These are phyloP conservation scores for Handroanthus guayacan DNA, from an alignment of 257 asterid species.

Conservation along the genomic window DNA sequence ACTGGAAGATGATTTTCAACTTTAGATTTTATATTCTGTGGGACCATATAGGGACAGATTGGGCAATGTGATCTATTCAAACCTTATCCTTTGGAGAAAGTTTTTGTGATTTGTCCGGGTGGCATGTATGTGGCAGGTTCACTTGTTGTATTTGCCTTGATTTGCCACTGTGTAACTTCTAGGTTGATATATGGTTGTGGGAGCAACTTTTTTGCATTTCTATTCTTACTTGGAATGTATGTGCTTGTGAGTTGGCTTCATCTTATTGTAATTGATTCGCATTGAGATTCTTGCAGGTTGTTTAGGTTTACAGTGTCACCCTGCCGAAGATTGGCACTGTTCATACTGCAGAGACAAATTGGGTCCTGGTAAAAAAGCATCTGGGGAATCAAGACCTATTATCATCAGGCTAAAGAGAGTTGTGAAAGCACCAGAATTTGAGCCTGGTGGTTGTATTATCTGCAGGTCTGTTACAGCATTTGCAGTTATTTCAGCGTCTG, in stretches of 20 bases:
- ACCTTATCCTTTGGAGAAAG: background rate
- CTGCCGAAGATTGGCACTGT: slow-evolving; percentile 77
- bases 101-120: slow-evolving; percentile 2
- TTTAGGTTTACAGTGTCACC: slow-evolving; percentile 66
- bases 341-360: slow-evolving; percentile 76
- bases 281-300: slow-evolving; percentile 71
- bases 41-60: background rate
- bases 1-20: slow-evolving; percentile 5
- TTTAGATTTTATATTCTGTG: background rate
- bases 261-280: slow-evolving; percentile 29
- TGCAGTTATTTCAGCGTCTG: slow-evolving; percentile 8
- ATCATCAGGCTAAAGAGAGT: slow-evolving; percentile 80
- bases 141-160: background rate
- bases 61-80: background rate
- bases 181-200: slow-evolving; percentile 2
- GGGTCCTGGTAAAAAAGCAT: slow-evolving; percentile 65
- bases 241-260: slow-evolving; percentile 17
- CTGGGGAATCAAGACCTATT: slow-evolving; percentile 70
- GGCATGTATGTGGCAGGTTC: slow-evolving; percentile 12
- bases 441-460: slow-evolving; percentile 93
- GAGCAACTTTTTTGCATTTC: slow-evolving; percentile 21
- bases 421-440: slow-evolving; percentile 85
- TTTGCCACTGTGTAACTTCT: slow-evolving; percentile 5
- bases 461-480: slow-evolving; percentile 77
- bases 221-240: slow-evolving; percentile 4